A percentile compares a stretch with the other conserved stretches of the same genome.
Conservation (phyloP, 2,329 filamentous ascomycete genomes). For the Talaromyces sp. region DNA sequence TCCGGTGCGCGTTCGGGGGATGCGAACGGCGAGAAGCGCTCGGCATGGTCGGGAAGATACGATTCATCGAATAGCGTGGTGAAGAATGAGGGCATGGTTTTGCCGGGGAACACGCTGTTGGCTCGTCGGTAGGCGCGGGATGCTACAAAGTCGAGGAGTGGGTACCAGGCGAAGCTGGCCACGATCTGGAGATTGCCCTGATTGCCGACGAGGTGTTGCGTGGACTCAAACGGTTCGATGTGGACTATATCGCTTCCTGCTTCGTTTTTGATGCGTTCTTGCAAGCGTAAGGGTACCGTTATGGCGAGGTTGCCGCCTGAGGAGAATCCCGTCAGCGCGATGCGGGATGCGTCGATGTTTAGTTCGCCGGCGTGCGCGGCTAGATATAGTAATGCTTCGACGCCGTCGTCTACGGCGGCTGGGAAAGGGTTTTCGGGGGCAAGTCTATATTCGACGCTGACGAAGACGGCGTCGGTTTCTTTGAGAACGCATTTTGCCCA, state of each 20-base stretch:
- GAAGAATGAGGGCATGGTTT: constrained; percentile 45
- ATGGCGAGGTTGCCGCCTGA: constrained; percentile 60
- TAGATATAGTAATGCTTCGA: constrained; percentile 56
- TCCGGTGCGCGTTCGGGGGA: constrained; percentile 54
- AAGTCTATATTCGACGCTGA: constrained; percentile 57
- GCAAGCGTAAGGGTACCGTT: constrained; percentile 55
- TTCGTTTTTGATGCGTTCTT: constrained; percentile 22
- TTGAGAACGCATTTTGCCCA: constrained; percentile 55
- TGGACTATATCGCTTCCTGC: constrained; percentile 12
- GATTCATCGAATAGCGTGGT: constrained; percentile 47
- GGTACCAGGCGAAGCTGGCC: constrained; percentile 58
- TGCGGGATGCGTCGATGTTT: constrained; percentile 52
- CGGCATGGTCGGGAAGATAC: constrained; percentile 42
- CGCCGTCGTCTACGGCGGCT: constrained; percentile 59
- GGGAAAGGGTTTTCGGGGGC: constrained; percentile 60
- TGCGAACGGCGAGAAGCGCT: constrained; percentile 55
- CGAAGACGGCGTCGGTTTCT: constrained; percentile 53
- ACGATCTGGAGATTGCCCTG: constrained; percentile 47
- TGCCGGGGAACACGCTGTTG: constrained; percentile 49
- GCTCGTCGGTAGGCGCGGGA: constrained; percentile 55
- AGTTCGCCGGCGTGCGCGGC: constrained; percentile 52
- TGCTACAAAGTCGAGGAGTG: constrained; percentile 57
- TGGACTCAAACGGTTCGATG: constrained; percentile 27
- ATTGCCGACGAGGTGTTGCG: constrained; percentile 33
- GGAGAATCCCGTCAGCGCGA: constrained; percentile 58